Evolutionary conservation across 2,329 filamentous ascomycete genomes (phyloP).

Genomic region (Fusarium cicatricum): DNA sequence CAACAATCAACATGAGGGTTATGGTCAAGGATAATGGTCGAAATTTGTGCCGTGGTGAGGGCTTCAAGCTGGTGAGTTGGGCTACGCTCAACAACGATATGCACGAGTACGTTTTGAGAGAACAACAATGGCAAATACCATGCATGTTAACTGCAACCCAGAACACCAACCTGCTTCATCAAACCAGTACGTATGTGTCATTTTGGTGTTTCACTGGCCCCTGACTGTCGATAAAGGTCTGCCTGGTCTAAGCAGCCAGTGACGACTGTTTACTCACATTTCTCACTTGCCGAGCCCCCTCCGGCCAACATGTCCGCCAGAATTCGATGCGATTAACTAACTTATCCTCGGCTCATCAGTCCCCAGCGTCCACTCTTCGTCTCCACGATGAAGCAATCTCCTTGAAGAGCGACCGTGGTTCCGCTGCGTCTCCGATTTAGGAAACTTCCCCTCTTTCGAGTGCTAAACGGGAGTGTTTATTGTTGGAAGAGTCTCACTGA

Average conservation of each 20-base stretch:
- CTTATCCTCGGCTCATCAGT: conserved; percentile 34
- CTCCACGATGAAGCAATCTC: conserved; percentile 4
- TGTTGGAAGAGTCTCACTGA: conserved; percentile 1
- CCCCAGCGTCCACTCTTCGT: conserved; percentile 1
- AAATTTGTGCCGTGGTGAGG: neutral
- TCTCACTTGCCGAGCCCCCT: conserved; percentile 13
- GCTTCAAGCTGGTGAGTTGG: neutral
- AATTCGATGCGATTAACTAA: conserved; percentile 11
- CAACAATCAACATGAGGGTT: too few species aligned
- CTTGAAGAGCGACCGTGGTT: conserved; percentile 5
- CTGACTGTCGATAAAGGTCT: conserved; percentile 7
- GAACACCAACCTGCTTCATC: neutral
- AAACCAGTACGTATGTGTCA: conserved; percentile 2
- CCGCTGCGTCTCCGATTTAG: conserved; percentile 18
- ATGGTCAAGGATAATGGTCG: neutral
- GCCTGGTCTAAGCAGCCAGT: conserved; percentile 6
- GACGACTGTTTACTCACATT: neutral
- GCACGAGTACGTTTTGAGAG: neutral
- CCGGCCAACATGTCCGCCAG: conserved; percentile 11
- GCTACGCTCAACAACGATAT: too few species aligned
- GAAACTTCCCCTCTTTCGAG: conserved; percentile 37
- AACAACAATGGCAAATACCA: neutral
- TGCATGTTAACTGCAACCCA: neutral
- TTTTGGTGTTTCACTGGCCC: conserved; percentile 14
- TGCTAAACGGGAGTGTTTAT: conserved; percentile 6